Evolutionary conservation across 2,329 filamentous ascomycete species (phyloP).

Genomic region (Talaromyces sp.): DNA sequence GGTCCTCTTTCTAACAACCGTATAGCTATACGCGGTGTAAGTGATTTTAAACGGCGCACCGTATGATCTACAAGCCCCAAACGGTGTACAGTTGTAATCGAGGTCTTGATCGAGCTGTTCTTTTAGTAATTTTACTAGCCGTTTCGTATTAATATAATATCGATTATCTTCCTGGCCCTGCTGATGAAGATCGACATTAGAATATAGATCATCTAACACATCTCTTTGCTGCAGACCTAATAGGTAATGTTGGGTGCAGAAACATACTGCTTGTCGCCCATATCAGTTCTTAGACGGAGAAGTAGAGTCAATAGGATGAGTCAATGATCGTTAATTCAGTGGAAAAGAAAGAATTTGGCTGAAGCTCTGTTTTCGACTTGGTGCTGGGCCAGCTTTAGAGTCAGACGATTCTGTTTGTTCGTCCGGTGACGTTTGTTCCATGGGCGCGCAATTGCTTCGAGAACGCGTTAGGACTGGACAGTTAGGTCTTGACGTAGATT

Average conservation of each 20-base stretch:
- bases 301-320: conserved; percentile 5
- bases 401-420: conserved; percentile 5
- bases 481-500: neutral
- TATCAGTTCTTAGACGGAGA: conserved; percentile 4
- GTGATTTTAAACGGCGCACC: conserved; percentile 25
- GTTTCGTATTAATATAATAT: conserved; percentile 14
- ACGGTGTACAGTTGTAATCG: conserved; percentile 21
- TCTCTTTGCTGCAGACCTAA: conserved; percentile 18
- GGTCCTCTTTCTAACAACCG: conserved; percentile 25
- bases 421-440: neutral
- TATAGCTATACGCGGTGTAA: conserved; percentile 20
- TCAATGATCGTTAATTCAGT: conserved; percentile 7
- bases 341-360: conserved; percentile 21
- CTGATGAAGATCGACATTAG: conserved; percentile 18
- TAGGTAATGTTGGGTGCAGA: conserved; percentile 23
- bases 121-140: conserved; percentile 18
- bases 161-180: conserved; percentile 7
- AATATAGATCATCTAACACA: conserved; percentile 18
- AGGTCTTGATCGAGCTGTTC: conserved; percentile 22
- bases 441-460: conserved; percentile 12
- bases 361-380: conserved; percentile 17
- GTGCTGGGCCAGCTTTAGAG: conserved; percentile 12
- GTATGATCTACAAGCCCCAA: conserved; percentile 19
- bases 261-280: conserved; percentile 15
- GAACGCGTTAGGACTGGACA: conserved; percentile 3